Evolutionary conservation across 305 asterid genomes (phyloP).

Genomic region (Fraxinus paxiana): DNA sequence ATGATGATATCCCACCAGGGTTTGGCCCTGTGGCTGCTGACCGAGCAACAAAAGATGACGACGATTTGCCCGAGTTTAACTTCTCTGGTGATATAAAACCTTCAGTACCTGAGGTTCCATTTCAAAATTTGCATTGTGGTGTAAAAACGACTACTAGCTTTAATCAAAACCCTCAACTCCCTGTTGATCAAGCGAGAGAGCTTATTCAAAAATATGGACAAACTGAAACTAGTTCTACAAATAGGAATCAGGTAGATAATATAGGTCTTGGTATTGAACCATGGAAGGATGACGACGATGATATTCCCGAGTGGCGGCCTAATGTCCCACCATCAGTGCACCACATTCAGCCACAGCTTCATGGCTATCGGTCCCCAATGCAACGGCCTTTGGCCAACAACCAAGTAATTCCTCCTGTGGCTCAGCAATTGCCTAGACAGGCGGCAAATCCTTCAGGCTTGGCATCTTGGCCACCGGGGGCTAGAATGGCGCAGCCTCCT

Average conservation of each 20-base stretch:
- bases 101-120: slow-evolving; percentile 23
- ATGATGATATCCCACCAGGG: slow-evolving; percentile 83
- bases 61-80: slow-evolving; percentile 85
- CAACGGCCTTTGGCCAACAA: slow-evolving; percentile 19
- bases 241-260: slow-evolving; percentile 28
- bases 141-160: slow-evolving; percentile 11
- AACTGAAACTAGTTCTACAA: slow-evolving; percentile 29
- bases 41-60: slow-evolving; percentile 50
- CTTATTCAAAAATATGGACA: slow-evolving; percentile 82
- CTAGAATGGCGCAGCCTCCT: slow-evolving; percentile 34
- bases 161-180: slow-evolving; percentile 27
- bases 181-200: slow-evolving; percentile 74
- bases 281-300: slow-evolving; percentile 87
- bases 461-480: slow-evolving; percentile 24
- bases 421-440: background rate
- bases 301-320: slow-evolving; percentile 93
- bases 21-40: slow-evolving; percentile 52
- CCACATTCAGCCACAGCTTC: slow-evolving; percentile 21
- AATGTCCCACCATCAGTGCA: slow-evolving; percentile 33
- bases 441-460: slow-evolving; percentile 5
- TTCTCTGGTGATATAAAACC: slow-evolving; percentile 42
- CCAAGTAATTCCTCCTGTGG: slow-evolving; percentile 11
- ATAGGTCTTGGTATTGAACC: slow-evolving; percentile 52
- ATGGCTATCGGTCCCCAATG: slow-evolving; percentile 25
- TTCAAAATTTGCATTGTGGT: slow-evolving; percentile 28